A percentile compares a stretch with the other conserved stretches of the same genome.
These are phyloP conservation scores for Setaria viridis DNA, from an alignment of 202 grass and related monocot genomes.

Conservation along the genomic window DNA sequence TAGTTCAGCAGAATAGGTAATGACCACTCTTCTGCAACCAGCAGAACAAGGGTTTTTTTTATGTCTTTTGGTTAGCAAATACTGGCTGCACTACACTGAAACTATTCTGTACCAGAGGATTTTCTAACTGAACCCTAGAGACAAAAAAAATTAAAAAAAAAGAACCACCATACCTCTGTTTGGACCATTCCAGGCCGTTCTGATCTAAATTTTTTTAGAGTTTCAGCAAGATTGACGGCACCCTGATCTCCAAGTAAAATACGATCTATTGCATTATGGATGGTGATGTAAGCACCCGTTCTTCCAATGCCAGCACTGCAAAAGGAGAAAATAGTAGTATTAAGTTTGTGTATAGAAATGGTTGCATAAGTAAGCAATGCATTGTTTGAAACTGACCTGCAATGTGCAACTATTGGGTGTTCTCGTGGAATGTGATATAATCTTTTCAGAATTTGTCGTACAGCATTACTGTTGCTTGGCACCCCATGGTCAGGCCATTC, in stretches of 20 bases:
- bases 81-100: not conserved
- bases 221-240: constrained; percentile 65
- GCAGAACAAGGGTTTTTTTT: not conserved
- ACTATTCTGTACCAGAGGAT: not conserved
- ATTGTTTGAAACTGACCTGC: constrained; percentile 71
- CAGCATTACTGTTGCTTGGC: constrained; percentile 50
- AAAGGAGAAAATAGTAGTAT: constrained; percentile 30
- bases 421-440: constrained; percentile 50
- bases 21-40: not conserved
- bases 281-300: constrained; percentile 82
- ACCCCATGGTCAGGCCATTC: constrained; percentile 98
- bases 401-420: constrained; percentile 82
- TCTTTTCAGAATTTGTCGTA: constrained; percentile 72
- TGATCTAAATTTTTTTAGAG: constrained; percentile 72
- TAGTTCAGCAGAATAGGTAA: not conserved
- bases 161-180: constrained; percentile 63
- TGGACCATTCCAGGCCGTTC: constrained; percentile 84
- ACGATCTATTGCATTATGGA: constrained; percentile 86
- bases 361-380: not conserved
- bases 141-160: not conserved
- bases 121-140: not conserved
- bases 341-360: not conserved
- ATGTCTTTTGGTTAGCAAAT: constrained; percentile 6
- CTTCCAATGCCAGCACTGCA: constrained; percentile 95
- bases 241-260: constrained; percentile 70